A percentile compares a stretch with the other conserved stretches of the same genome.
Evolutionary conservation across 257 asterid species (phyloP).

Genomic region (Solanum bulbocastanum): DNA sequence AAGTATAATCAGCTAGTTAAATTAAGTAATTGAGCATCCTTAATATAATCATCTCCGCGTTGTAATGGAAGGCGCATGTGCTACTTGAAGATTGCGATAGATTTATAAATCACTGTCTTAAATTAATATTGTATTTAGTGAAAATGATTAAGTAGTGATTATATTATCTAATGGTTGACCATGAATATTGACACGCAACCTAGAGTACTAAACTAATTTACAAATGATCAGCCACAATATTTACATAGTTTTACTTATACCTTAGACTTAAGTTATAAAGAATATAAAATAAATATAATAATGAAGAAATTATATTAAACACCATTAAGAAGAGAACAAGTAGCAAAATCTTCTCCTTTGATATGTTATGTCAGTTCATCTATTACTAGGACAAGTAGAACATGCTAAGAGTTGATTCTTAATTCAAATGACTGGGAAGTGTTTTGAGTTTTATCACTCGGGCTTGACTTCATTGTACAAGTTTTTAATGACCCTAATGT

Average conservation of each 20-base stretch:
- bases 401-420: not conserved
- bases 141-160: not conserved
- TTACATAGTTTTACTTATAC: fast-evolving
- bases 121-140: not conserved
- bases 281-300: not conserved
- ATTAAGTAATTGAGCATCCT: not conserved
- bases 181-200: not conserved
- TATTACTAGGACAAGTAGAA: not conserved
- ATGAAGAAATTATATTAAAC: too few relatives aligned
- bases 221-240: not conserved
- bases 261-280: not conserved
- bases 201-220: not conserved
- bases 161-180: not conserved
- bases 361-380: not conserved
- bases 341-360: not conserved
- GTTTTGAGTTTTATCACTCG: not conserved
- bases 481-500: not conserved
- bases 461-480: fast-evolving
- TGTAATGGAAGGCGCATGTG: not conserved
- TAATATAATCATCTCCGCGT: not conserved
- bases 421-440: not conserved
- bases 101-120: not conserved
- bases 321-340: not conserved
- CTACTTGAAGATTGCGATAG: not conserved
- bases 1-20: not conserved